Evolutionary conservation across 1,139 yeast species (phyloP), one percentile per base, ranked within the genome.

Genomic region (Hyphopichia burtonii): DNA sequence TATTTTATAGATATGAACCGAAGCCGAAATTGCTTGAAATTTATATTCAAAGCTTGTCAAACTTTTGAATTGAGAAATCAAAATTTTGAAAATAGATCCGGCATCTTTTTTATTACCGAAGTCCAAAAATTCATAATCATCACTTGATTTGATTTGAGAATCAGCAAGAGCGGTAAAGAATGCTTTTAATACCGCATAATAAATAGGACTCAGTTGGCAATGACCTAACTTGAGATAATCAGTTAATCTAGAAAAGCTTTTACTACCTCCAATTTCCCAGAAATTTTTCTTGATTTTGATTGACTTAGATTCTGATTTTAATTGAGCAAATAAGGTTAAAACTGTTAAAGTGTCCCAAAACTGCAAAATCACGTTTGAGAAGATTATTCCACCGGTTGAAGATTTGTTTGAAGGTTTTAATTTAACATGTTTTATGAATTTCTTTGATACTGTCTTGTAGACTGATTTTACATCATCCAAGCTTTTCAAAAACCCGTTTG

Each of bases 151-250:
- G 5, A 49, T 33, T 4, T 41, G 42, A 3, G 50, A 44, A 7
- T 32, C 33, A 10, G 49, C 40, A 16, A 65, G 47, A 1, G 55
- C 43, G 12, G 42, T 40, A 33, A 68, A 61, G 41, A 67, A 59
- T 2, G 51, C 48, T 2, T 47, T 44, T 17, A 70, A 41, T 16
- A 55, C 43, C 2, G 46, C 49, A 51, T 76, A 84, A 52, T 80
- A 83, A 0, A 63, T 49, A 0, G 82, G 74, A 35, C 68, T 66
- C 49, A 83, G 80, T 43, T 70, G 71, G 41, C 83, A 70, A 4
- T 77, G 72, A 0, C 89, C 86, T 14, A 80, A 45, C 14, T 65
- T 63, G 25, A 84, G 54, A 45, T 81, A 74, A 0, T 63, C 72
- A 1, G 68, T 36, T 9, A 83, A 54, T 43, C 74, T 74, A 1